Evolutionary conservation across 768 basidiomycete genomes (phyloP).

Genomic region (Atractiella rhizophila): DNA sequence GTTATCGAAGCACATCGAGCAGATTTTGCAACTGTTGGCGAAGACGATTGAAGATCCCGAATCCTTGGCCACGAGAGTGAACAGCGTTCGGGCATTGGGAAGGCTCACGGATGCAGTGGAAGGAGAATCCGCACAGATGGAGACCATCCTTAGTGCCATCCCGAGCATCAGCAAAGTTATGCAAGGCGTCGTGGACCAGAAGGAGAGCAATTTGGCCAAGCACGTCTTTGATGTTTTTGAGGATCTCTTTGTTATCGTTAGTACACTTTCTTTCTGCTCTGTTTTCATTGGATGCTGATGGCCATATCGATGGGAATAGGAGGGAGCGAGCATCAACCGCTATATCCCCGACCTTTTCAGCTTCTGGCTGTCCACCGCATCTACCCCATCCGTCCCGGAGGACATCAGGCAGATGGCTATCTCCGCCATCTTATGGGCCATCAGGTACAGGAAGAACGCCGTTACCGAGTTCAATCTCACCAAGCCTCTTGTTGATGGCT

Average conservation of each 20-base stretch:
- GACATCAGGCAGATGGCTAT: constrained; percentile 72
- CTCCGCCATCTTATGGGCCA: constrained; percentile 85
- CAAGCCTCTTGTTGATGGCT: constrained; percentile 56
- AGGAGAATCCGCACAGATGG: constrained; percentile 32
- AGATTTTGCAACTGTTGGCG: constrained; percentile 56
- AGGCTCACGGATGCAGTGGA: constrained; percentile 84
- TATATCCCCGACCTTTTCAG: constrained; percentile 64
- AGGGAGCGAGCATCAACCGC: constrained; percentile 73
- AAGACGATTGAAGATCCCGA: constrained; percentile 51
- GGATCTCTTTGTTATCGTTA: constrained; percentile 69
- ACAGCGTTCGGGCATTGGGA: constrained; percentile 71
- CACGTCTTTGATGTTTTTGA: constrained; percentile 88
- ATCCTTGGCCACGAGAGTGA: constrained; percentile 69
- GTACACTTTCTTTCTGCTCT: constrained; percentile 15
- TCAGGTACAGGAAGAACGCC: constrained; percentile 96
- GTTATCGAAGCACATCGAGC: constrained; percentile 32
- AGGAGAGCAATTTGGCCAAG: constrained; percentile 56
- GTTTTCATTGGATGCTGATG: not conserved
- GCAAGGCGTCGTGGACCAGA: constrained; percentile 49
- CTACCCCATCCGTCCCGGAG: constrained; percentile 43
- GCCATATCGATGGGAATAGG: constrained; percentile 27
- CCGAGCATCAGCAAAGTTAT: constrained; percentile 74
- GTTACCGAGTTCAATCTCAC: constrained; percentile 67
- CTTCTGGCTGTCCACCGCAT: constrained; percentile 65
- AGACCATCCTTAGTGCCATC: constrained; percentile 62